phyloP scores from a whole-genome alignment of 2,329 filamentous ascomycete species.

The Stachybotrys chlorohalonatus region DNA sequence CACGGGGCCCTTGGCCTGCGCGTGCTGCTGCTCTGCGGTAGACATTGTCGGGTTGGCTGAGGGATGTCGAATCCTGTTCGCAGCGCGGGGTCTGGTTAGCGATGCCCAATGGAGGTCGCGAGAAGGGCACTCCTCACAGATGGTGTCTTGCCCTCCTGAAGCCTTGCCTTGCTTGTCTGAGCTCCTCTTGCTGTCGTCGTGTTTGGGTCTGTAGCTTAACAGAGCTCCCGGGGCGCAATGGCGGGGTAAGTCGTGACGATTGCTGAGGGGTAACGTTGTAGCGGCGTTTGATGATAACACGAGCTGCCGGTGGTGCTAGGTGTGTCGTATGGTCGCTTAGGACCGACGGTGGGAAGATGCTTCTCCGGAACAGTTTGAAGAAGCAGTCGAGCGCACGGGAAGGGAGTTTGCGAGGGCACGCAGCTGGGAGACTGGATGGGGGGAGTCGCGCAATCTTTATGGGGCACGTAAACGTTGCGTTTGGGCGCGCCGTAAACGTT shows the following conservation, averaged over 20 bases:
- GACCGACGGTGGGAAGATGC: not conserved
- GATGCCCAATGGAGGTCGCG: not conserved
- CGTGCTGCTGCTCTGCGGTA: slow-evolving; percentile 14
- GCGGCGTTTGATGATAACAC: no score
- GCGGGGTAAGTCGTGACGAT: no score
- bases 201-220: no score
- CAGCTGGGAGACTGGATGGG: not conserved
- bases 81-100: not conserved
- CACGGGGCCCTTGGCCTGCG: slow-evolving; percentile 38
- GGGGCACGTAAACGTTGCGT: not conserved
- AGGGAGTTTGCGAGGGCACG: not conserved
- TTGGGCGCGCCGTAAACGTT: not conserved
- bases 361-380: not conserved
- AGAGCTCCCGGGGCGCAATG: no score
- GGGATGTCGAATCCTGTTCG: not conserved
- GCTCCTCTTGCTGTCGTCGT: no score
- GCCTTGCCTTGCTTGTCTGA: no score
- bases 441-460: not conserved
- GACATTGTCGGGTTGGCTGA: not conserved
- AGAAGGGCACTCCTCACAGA: no score
- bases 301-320: not conserved
- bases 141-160: no score
- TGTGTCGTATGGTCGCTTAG: not conserved
- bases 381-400: not conserved
- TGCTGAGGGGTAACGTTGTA: no score